Base-by-base conservation (phyloP, 106 monocot species). In the Dactylorhiza incarnata region DNA sequence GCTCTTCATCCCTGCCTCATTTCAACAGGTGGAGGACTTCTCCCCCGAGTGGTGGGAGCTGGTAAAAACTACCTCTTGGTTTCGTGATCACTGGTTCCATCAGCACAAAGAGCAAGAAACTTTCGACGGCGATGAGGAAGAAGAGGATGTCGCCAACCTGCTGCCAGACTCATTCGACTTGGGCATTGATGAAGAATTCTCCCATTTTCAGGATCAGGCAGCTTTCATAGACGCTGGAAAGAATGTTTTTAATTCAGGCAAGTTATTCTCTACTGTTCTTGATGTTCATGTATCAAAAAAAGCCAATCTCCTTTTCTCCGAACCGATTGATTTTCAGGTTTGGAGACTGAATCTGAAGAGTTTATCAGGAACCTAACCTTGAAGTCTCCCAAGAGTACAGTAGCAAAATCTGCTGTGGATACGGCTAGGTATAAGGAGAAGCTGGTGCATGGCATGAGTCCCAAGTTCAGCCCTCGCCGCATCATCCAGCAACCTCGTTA, bases 1-100 rank as follows among this genome's bases (percentile, higher is more conserved):
- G 12, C 86, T 93, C 20, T 96, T 96, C 74, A 89, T 96, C 54
- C 93, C 95, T 3, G 88, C 90, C 37, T 86, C 95, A 63, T 81
- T 85, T 56, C 87, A 81, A 80, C 87, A 86, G 78, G 95, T 96
- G 48, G 95, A 96, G 77, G 93, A 96, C 48, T 96, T 90, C 77
- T 96, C 95, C 0, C 95, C 93, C 0, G 82, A 96, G 53, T 96
- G 95, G 95, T 96, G 90, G 85, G 85, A 90, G 51, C 81, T 96
- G 46, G 95, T 96, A 56, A 83, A 96, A 45, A 87, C 90, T 2
- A 85, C 86, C 3, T 51, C 84, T 3, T 96, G 95, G 95, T 93
- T 88, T 82, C 92, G 95, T 44, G 93, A 93, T 15, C 84, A 90
- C 80, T 96, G 95, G 95, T 86, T 85, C 81, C 82, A 24, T 25